phyloP scores from a whole-genome alignment of 352 stramenopile species.

The Globisporangium irregulare region DNA sequence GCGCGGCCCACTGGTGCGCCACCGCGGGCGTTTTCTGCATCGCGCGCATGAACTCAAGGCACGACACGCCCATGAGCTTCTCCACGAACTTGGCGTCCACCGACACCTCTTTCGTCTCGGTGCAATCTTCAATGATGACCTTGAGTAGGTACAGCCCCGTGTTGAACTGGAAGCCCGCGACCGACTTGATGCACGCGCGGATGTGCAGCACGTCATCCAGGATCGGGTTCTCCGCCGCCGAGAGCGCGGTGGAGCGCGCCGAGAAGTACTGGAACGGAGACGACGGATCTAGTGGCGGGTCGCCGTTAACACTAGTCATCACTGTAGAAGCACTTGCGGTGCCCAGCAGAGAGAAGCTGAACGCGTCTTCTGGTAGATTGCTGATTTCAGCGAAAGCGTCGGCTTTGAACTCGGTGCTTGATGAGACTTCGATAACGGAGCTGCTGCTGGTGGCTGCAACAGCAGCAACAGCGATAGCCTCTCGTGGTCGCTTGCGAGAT shows the following conservation, averaged over 20 bases:
- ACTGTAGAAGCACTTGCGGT: background rate
- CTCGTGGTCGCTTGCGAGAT: conserved; percentile 34
- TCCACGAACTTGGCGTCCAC: conserved; percentile 61
- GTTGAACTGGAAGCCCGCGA: conserved; percentile 79
- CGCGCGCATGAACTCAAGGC: conserved; percentile 56
- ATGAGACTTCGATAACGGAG: background rate
- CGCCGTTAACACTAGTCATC: background rate
- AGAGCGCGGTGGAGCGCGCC: conserved; percentile 22
- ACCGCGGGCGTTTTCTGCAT: conserved; percentile 63
- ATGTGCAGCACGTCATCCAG: conserved; percentile 42
- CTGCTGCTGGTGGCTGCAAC: background rate
- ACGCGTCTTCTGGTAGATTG: background rate
- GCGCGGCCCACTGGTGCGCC: conserved; percentile 58
- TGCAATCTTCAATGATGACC: conserved; percentile 78
- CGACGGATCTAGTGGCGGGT: conserved; percentile 16
- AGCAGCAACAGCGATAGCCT: conserved; percentile 7
- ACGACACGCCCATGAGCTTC: conserved; percentile 72
- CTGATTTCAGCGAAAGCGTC: background rate
- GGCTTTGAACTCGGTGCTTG: background rate
- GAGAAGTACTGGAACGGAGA: conserved; percentile 58
- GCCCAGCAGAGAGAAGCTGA: conserved; percentile 20
- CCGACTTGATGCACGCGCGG: conserved; percentile 78
- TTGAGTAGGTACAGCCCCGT: conserved; percentile 66
- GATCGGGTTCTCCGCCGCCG: conserved; percentile 9
- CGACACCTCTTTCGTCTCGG: conserved; percentile 41